Evolutionary conservation across 768 basidiomycete genomes (phyloP), one percentile per base, ranked within the genome.

Genomic region (Boletus rubropictus): DNA sequence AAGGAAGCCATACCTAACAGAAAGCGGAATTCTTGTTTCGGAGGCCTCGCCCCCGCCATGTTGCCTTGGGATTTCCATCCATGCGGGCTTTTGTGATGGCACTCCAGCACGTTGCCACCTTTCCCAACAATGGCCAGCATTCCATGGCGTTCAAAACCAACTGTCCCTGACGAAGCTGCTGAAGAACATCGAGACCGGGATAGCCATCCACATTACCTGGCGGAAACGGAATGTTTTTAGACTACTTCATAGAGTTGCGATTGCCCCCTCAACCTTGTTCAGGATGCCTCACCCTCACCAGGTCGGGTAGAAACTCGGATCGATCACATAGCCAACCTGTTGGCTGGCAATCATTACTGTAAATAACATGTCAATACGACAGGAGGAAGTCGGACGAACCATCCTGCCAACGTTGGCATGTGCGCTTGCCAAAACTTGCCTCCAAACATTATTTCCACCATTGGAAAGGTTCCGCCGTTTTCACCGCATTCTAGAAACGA

Each of bases 331-430:
- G 17, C 14, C 28, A 27, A 32, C 25, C 5, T n/a, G 14, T 44
- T 48, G 39, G 21, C 17, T 24, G 9, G n/a, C 6, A 9, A n/a
- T 42, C 35, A 41, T 34, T n/a, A n/a, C n/a, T n/a, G n/a, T 11
- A 35, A 39, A 41, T 20, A 33, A 25, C 4, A 31, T 32, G 11
- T 32, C 50, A 39, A 44, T 6, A n/a, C 24, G 39, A 37, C 34
- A 22, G 37, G 25, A 21, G 6, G 12, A 9, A 8, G 18, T 32
- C 25, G 21, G 46, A n/a, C 7, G 9, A 24, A 40, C 37, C 49
- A 43, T 47, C 32, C 49, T 42, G 36, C 48, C 4, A 6, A 32
- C 9, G 18, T 48, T 58, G 59, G 59, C 39, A 25, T 29, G 47
- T 5, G 49, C 39, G 50, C 48, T 43, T 48, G 21, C 39, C 21